Base-by-base conservation (phyloP, 257 asterid species). In the Solanum lycopersicoides region DNA sequence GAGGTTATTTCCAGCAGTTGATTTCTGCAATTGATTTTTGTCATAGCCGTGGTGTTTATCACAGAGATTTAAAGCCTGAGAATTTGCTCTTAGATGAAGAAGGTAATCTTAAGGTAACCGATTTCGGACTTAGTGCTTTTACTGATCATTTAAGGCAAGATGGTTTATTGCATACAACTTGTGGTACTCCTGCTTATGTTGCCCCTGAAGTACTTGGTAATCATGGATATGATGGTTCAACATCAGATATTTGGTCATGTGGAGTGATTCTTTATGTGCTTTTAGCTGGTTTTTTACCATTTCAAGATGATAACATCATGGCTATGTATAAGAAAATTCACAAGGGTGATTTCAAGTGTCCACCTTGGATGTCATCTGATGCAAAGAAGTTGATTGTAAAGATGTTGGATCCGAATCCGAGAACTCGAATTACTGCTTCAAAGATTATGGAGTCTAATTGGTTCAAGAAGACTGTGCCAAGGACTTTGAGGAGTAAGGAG, bases 131-230 rank as follows among this genome's bases (percentile, higher is more conserved):
- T 30, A 94, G 94, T 85, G 90, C 98, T 0, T 87, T 94, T 5
- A 71, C 96, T 60, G 96, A 92, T 66, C 95, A 94, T 42, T 91
- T 93, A 63, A 9, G 94, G 66, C 94, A 92, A 86, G 98, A 94
- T 84, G 98, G 98, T 2, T 60, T 94, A 83, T 88, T 94, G 66
- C 97, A 94, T 90, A 94, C 97, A 2, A 90, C 97, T 5, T 94
- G 97, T 88, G 97, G 97, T 4, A 94, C 97, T 12, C 97, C 96
- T 71, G 95, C 96, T 3, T 94, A 94, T 32, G 94, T 94, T 11
- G 96, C 97, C 12, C 97, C 97, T 39, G 97, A 94, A 89, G 95
- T 94, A 20, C 93, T 94, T 35, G 94, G 94, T 15, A 94, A 93
- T 74, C 91, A 91, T 12, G 97, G 97, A 4, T 94, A 94, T 84